These are phyloP conservation scores for Penicillium nordicum DNA, from an alignment of 2,329 filamentous ascomycete species.

Conservation along the genomic window DNA sequence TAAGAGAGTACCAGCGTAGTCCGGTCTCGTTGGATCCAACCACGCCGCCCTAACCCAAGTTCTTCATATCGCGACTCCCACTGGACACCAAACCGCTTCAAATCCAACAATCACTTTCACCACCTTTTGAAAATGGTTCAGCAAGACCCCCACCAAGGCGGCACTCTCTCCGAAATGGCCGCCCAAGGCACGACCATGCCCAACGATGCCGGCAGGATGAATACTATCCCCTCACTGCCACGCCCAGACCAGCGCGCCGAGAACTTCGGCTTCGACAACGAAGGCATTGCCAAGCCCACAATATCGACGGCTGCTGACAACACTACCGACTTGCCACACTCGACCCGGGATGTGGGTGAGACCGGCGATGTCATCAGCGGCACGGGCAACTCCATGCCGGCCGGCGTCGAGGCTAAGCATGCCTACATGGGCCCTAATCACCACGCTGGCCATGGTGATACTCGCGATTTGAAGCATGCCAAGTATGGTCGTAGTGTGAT, in stretches of 20 bases:
- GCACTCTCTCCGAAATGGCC: slow-evolving; percentile 41
- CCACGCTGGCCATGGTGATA: slow-evolving; percentile 37
- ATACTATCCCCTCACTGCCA: slow-evolving; percentile 48
- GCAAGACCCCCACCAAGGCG: slow-evolving; percentile 34
- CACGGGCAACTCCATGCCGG: slow-evolving; percentile 40
- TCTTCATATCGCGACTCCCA: neutral
- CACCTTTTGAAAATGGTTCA: slow-evolving; percentile 17
- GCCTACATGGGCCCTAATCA: slow-evolving; percentile 27
- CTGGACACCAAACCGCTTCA: neutral
- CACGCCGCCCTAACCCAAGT: neutral
- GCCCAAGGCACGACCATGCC: slow-evolving; percentile 41
- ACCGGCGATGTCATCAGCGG: slow-evolving; percentile 41
- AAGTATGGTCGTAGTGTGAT: slow-evolving; percentile 36
- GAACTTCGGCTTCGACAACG: slow-evolving; percentile 32
- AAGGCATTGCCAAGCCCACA: slow-evolving; percentile 35
- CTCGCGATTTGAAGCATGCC: slow-evolving; percentile 40
- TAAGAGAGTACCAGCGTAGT: neutral
- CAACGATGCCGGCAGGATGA: slow-evolving; percentile 45
- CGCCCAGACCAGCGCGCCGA: slow-evolving; percentile 46
- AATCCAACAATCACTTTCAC: neutral
- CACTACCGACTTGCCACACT: slow-evolving; percentile 45
- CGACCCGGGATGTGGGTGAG: slow-evolving; percentile 34
- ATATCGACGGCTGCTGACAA: slow-evolving; percentile 49
- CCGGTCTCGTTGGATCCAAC: neutral
- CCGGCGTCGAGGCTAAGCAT: slow-evolving; percentile 39